These are phyloP conservation scores for Calvatia gigantea DNA, from an alignment of 768 basidiomycete genomes.

Conservation along the genomic window DNA sequence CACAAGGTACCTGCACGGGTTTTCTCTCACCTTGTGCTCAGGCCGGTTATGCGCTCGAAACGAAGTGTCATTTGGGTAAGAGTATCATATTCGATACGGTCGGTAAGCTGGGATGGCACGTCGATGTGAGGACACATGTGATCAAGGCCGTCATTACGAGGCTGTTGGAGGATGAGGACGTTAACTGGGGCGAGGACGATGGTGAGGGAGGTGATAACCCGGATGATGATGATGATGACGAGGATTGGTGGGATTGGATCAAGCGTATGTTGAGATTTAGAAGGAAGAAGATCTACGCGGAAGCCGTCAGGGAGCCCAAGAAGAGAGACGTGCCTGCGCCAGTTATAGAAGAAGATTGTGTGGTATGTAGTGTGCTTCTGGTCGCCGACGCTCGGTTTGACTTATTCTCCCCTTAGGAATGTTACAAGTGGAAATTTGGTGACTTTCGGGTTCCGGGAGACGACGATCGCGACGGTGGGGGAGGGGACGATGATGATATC, in stretches of 20 bases:
- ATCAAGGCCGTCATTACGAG: constrained; percentile 68
- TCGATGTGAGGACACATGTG: constrained; percentile 74
- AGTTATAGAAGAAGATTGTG: constrained; percentile 61
- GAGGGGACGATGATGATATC: neutral
- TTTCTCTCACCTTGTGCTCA: constrained; percentile 72
- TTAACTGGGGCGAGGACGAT: constrained; percentile 45
- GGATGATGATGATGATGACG: constrained; percentile 25
- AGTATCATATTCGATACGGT: constrained; percentile 90
- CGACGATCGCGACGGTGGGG: neutral
- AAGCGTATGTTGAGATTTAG: constrained; percentile 4
- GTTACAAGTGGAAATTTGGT: constrained; percentile 75
- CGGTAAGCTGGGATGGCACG: constrained; percentile 73
- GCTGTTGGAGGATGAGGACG: constrained; percentile 44
- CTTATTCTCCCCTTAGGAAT: constrained; percentile 47
- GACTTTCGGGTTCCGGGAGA: constrained; percentile 26
- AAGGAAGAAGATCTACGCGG: constrained; percentile 30
- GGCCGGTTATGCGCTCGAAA: constrained; percentile 86
- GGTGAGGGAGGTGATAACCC: constrained; percentile 15
- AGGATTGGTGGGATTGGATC: constrained; percentile 22
- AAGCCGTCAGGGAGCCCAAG: constrained; percentile 16
- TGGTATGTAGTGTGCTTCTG: constrained; percentile 33
- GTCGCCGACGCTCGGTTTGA: neutral
- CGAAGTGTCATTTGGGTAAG: constrained; percentile 85
- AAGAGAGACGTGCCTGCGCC: constrained; percentile 52
- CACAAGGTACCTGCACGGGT: constrained; percentile 80